phyloP scores from a whole-genome alignment of 2,329 filamentous ascomycete genomes.

The Fusarium napiforme region DNA sequence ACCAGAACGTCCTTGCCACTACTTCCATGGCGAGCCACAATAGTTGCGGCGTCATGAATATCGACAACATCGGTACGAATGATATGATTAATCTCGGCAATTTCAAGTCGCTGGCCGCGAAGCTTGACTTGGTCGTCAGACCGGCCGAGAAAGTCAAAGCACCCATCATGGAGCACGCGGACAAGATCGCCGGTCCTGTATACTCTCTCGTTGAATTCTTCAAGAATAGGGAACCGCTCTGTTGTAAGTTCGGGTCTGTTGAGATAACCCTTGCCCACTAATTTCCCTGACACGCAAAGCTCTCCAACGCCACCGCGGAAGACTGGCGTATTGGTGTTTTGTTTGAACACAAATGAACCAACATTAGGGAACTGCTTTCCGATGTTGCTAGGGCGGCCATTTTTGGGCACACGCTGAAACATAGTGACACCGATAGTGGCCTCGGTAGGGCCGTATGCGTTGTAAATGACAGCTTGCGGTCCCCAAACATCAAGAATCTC shows the following conservation, averaged over 20 bases:
- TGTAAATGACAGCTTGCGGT: conserved; percentile 82
- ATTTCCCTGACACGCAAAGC: conserved; percentile 85
- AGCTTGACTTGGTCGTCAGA: conserved; percentile 94
- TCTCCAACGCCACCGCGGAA: conserved; percentile 84
- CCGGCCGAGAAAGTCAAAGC: conserved; percentile 87
- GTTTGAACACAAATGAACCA: conserved; percentile 80
- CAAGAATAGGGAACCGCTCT: conserved; percentile 78
- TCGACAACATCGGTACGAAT: conserved; percentile 70
- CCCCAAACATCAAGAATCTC: conserved; percentile 92
- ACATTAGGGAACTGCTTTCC: conserved; percentile 89
- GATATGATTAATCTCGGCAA: conserved; percentile 89
- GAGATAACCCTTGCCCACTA: conserved; percentile 91
- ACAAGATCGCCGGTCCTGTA: conserved; percentile 94
- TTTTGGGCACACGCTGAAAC: conserved; percentile 80
- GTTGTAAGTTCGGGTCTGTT: conserved; percentile 80
- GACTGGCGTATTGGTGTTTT: conserved; percentile 76
- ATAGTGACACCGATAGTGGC: conserved; percentile 94
- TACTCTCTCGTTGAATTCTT: conserved; percentile 67
- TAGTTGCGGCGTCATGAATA: conserved; percentile 77
- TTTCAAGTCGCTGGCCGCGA: conserved; percentile 87
- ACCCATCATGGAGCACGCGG: conserved; percentile 80
- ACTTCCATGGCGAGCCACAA: conserved; percentile 75
- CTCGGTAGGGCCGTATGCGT: conserved; percentile 92
- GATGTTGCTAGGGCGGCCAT: conserved; percentile 88
- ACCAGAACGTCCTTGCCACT: conserved; percentile 86